Conservation (phyloP, 2,329 filamentous ascomycete genomes). For the Ilyonectria robusta region DNA sequence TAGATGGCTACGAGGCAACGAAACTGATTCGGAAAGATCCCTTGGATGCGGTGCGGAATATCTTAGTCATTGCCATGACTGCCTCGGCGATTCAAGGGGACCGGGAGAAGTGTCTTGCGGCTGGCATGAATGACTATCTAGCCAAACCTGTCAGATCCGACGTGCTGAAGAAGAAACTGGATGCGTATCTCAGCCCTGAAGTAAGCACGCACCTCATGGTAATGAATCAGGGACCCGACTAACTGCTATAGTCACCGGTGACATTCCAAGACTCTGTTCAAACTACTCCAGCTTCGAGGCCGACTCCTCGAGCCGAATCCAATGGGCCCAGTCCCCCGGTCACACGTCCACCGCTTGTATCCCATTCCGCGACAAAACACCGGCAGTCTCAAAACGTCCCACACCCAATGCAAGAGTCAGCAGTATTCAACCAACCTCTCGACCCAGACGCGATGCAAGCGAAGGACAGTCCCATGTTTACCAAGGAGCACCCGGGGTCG, state of each 20-base stretch:
- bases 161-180: constrained; percentile 86
- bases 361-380: constrained; percentile 6
- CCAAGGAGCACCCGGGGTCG: constrained; percentile 36
- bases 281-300: constrained; percentile 25
- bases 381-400: constrained; percentile 28
- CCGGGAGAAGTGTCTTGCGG: constrained; percentile 93
- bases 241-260: constrained; percentile 30
- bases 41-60: constrained; percentile 81
- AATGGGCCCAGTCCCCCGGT: constrained; percentile 26
- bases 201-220: constrained; percentile 40
- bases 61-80: constrained; percentile 98
- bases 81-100: constrained; percentile 95
- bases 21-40: constrained; percentile 84
- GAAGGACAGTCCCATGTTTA: constrained; percentile 47
- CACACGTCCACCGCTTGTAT: constrained; percentile 23
- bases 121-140: constrained; percentile 97
- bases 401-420: constrained; percentile 51
- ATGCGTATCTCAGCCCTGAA: constrained; percentile 65
- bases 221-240: constrained; percentile 9
- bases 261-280: constrained; percentile 27
- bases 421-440: constrained; percentile 52
- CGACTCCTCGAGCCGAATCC: constrained; percentile 19
- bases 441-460: constrained; percentile 45
- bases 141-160: constrained; percentile 95
- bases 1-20: constrained; percentile 94